Conservation (phyloP, 2,329 filamentous ascomycete species). For the Incumbomyces lentus region DNA sequence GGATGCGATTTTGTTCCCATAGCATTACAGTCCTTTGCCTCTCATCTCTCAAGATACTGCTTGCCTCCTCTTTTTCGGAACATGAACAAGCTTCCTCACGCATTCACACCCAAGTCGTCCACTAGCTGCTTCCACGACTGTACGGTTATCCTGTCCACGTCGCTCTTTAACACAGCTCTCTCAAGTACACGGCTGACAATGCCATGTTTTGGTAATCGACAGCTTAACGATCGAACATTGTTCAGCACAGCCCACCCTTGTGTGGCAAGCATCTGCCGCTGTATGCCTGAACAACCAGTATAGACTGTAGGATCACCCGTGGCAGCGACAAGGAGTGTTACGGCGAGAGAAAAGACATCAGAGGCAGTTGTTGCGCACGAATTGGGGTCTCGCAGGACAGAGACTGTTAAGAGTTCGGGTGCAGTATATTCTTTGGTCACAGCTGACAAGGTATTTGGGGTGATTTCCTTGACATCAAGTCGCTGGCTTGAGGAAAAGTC, state of each 20-base stretch:
- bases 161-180: slow-evolving; percentile 29
- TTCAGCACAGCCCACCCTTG: slow-evolving; percentile 35
- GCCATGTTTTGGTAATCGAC: slow-evolving; percentile 31
- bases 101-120: slow-evolving; percentile 1
- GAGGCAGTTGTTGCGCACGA: slow-evolving; percentile 29
- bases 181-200: slow-evolving; percentile 30
- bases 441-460: slow-evolving; percentile 26
- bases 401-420: slow-evolving; percentile 31
- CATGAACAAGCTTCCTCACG: neutral
- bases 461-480: slow-evolving; percentile 12
- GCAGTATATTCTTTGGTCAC: slow-evolving; percentile 37
- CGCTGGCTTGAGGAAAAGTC: slow-evolving; percentile 36
- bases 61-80: neutral
- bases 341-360: slow-evolving; percentile 37
- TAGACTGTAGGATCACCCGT: slow-evolving; percentile 37
- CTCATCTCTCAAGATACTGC: neutral
- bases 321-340: slow-evolving; percentile 35
- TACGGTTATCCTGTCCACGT: slow-evolving; percentile 13
- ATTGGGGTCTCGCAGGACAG: slow-evolving; percentile 27
- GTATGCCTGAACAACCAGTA: slow-evolving; percentile 26
- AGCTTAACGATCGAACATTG: slow-evolving; percentile 29
- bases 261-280: slow-evolving; percentile 33
- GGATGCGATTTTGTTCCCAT: no score
- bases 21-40: neutral
- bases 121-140: slow-evolving; percentile 13